Evolutionary conservation across 768 basidiomycete species (phyloP).

Genomic region (Fomitopsis serialis): DNA sequence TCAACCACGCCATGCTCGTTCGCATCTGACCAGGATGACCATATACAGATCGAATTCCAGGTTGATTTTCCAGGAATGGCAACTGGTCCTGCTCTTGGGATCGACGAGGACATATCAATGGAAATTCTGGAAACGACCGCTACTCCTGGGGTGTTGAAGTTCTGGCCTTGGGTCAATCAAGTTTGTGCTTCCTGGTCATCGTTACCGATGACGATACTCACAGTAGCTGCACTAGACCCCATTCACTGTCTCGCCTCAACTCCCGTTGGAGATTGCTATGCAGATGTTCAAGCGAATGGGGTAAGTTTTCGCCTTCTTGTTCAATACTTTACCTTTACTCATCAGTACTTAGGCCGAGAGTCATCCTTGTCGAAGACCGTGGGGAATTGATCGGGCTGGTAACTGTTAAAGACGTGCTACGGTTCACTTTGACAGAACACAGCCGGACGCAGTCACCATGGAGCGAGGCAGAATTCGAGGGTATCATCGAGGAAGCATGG

Average conservation of each 20-base stretch:
- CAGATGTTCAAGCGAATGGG: slow-evolving; percentile 98
- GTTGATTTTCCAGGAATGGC: slow-evolving; percentile 33
- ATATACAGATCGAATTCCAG: slow-evolving; percentile 42
- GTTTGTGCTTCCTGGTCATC: slow-evolving; percentile 35
- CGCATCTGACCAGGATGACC: slow-evolving; percentile 43
- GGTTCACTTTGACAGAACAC: slow-evolving; percentile 54
- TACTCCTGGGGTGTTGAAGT: slow-evolving; percentile 51
- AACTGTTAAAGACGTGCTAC: slow-evolving; percentile 93
- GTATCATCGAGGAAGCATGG: slow-evolving; percentile 20
- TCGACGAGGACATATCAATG: slow-evolving; percentile 63
- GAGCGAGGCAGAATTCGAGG: slow-evolving; percentile 23
- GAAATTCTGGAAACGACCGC: slow-evolving; percentile 60
- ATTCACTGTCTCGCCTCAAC: slow-evolving; percentile 84
- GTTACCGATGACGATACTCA: not conserved
- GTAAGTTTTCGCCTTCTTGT: slow-evolving; percentile 42
- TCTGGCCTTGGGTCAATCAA: slow-evolving; percentile 95
- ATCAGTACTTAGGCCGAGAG: slow-evolving; percentile 70
- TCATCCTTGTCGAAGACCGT: slow-evolving; percentile 90
- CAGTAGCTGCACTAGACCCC: slow-evolving; percentile 60
- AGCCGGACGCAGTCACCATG: slow-evolving; percentile 19
- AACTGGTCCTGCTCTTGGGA: slow-evolving; percentile 47
- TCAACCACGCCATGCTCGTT: slow-evolving; percentile 74
- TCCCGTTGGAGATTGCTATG: slow-evolving; percentile 95
- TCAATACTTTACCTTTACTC: not conserved
- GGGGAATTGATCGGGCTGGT: slow-evolving; percentile 81